Base-by-base conservation (phyloP, 2,329 filamentous ascomycete genomes). In the Dothidotthia symphoricarpi region DNA sequence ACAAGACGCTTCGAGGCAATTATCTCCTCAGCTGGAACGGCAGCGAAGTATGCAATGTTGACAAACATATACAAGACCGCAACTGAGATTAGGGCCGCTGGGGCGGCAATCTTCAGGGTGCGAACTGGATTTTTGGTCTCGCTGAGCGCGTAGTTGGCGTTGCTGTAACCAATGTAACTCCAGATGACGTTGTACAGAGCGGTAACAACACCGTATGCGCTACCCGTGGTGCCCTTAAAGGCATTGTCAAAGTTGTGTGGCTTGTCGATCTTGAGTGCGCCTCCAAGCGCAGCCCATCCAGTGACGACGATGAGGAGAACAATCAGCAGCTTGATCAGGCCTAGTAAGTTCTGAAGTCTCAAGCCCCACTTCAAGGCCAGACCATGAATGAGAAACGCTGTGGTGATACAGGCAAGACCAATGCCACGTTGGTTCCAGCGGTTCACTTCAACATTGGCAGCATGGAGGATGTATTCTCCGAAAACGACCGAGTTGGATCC, bases 141-240 rank as follows among this genome's bases (percentile, higher is more conserved):
- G 55, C 75, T 77, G 22, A 82, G 63, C 11, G 77, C 79, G 54
- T 85, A 83, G 67, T 84, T 84, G 59, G 80, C 81, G 60, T 84
- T 85, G 67, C 73, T 78, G 70, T 82, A 83, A 16, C 82, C 82
- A 48, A 83, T 76, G 53, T 81, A 86, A 43, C 76, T 81, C 76
- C 82, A 86, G 53, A 86, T 82, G 45, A 86, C 81, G 51, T 85
- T 86, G 71, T 84, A 85, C 0, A 86, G 67, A 0, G 83, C 81
- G 1, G 79, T 85, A n/a, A 84, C 81, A 24, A 84, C 73, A 31
- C 80, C 80, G 47, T 86, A 86, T 1, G 80, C 75, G 49, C 76
- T 82, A 6, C 78, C 77, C 1, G 78, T 83, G 4, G 82, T 85
- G 7, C 82, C 82, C 31, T 76, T 73, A 46, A 86, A 86, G 8